Evolutionary conservation across 1,284 basidiomycete genomes (phyloP), one percentile per base, ranked within the genome.

Genomic region (Ganoderma lucidum): DNA sequence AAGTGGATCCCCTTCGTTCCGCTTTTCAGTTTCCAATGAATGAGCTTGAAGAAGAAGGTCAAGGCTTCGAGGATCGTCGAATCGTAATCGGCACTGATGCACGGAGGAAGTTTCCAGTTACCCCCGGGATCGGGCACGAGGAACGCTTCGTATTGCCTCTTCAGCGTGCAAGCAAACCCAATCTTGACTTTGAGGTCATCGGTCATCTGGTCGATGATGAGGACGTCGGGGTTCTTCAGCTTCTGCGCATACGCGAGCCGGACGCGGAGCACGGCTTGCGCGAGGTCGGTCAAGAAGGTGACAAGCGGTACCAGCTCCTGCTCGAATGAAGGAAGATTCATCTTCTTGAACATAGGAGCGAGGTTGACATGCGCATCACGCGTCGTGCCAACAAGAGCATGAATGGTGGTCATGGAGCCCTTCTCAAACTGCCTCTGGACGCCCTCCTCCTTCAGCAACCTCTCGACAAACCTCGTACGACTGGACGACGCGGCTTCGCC

Each of bases 11-110:
- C 93, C 78, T 95, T 96, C 68, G 90, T 88, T n/a, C 94, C 94
- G 71, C 94, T 95, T 82, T 97, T 97, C 65, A 99, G 87, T 80
- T 98, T 98, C 92, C 93, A 96, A 75, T 98, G 95, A 39, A 99
- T 90, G 42, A 99, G 85, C 77, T 90, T 93, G 87, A 99, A 99
- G 83, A 99, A 98, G 79, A 93, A 93, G 10, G 90, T 88, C 73
- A 99, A 84, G 10, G 96, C 95, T 73, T 97, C 93, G 68, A 98
- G 84, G 66, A 99, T 91, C 2, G 95, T 95, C 30, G 87, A 83
- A 79, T 99, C 97, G 80, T 99, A 99, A 74, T 96, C 94, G 66
- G 92, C 89, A 73, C 90, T 91, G 73, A 98, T 94, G 78, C 95
- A 96, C 45, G 90, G 90, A 1, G 95, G 96, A 28, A 99, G 82